Base-by-base conservation (phyloP, 2,329 filamentous ascomycete species). In the Colletotrichum tamarilloi region DNA sequence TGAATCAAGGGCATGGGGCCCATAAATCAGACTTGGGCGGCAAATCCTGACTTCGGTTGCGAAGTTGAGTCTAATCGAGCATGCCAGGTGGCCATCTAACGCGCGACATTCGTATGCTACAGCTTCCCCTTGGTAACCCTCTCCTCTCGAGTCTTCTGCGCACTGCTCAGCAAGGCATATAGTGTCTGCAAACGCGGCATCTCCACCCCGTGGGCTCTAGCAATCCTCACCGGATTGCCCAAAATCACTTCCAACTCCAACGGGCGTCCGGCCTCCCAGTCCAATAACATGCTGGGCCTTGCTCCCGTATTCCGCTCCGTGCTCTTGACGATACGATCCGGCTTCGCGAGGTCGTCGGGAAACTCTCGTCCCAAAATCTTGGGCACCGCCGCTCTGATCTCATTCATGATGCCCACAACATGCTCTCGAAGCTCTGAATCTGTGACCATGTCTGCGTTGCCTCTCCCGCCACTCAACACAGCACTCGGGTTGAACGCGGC, bases 201-300 rank as follows among this genome's bases (percentile, higher is more conserved):
- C 77, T 92, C 88, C 5, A 91, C 87, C 0, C 92, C 92, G 63
- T 87, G 86, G 66, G 86, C 87, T 76, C 90, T 84, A 11, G 92
- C 92, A 59, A 93, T 90, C 75, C 90, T 84, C 35, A 94, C 89
- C 1, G 92, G 91, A 78, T 94, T 94, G 1, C 92, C 92, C 28
- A 94, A 79, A 53, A 94, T 93, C 46, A 93, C 92, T 81, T 94
- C 92, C 63, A 94, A 80, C 84, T 94, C 92, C 86, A 94, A 87
- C 53, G 87, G 87, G 78, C 90, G 86, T 0, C 90, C 90, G 1
- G 85, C 86, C 80, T 93, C 91, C 91, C 92, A 94, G 78, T 94
- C 92, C 16, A 92, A 81, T 77, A 93, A 84, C 92, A 94, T 94
- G 76, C 89, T 91, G 32, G 89, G 89, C 77, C 89, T 88, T 22